These are phyloP conservation scores for Globisporangium heterothallicum DNA, from an alignment of 352 stramenopile genomes.

Conservation along the genomic window DNA sequence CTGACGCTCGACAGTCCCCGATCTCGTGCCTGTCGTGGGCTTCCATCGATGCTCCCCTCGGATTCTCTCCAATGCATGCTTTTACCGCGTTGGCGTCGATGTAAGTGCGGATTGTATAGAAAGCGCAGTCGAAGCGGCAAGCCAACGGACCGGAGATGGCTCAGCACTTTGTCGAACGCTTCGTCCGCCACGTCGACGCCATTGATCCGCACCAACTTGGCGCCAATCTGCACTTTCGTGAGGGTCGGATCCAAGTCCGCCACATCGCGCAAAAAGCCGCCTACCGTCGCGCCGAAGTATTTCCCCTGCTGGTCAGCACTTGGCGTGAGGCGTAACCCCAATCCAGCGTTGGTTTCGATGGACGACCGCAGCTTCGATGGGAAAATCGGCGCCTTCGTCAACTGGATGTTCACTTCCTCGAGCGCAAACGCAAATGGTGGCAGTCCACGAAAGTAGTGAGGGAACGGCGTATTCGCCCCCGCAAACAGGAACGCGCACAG, in stretches of 20 bases:
- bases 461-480: slow-evolving; percentile 69
- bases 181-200: slow-evolving; percentile 52
- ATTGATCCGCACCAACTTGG: slow-evolving; percentile 69
- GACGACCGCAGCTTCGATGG: slow-evolving; percentile 69
- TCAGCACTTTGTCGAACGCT: slow-evolving; percentile 58
- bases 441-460: slow-evolving; percentile 56
- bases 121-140: slow-evolving; percentile 65
- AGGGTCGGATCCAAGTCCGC: slow-evolving; percentile 55
- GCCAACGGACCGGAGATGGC: slow-evolving; percentile 36
- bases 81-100: slow-evolving; percentile 21
- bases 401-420: slow-evolving; percentile 64
- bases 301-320: slow-evolving; percentile 53
- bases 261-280: slow-evolving; percentile 56
- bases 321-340: slow-evolving; percentile 55
- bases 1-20: slow-evolving; percentile 7
- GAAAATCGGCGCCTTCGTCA: slow-evolving; percentile 45
- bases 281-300: slow-evolving; percentile 65
- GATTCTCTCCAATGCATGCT: slow-evolving; percentile 16
- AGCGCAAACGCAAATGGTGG: slow-evolving; percentile 67
- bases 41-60: slow-evolving; percentile 12
- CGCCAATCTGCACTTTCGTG: slow-evolving; percentile 49
- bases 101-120: slow-evolving; percentile 48
- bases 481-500: slow-evolving; percentile 66
- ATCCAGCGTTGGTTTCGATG: slow-evolving; percentile 36
- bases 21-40: slow-evolving; percentile 15